phyloP scores from a whole-genome alignment of 2,329 filamentous ascomycete genomes.

The Penicillium sp. region DNA sequence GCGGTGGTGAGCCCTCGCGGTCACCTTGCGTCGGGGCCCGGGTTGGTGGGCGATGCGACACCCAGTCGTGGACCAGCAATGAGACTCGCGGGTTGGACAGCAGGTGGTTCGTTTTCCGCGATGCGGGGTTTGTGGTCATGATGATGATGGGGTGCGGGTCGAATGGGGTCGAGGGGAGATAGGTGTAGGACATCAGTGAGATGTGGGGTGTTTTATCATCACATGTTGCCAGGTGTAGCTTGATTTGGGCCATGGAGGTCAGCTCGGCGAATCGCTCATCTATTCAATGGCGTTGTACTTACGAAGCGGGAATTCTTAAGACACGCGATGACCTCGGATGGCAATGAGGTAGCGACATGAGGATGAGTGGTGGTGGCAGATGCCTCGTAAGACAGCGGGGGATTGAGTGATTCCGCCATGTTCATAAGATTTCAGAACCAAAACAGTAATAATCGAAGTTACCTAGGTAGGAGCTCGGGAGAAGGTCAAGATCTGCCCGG shows the following conservation, averaged over 20 bases:
- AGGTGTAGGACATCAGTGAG: slow-evolving; percentile 98
- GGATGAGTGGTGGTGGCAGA: slow-evolving; percentile 66
- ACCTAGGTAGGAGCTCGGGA: neutral
- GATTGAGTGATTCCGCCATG: slow-evolving; percentile 47
- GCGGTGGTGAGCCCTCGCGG: slow-evolving; percentile 55
- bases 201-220: slow-evolving; percentile 76
- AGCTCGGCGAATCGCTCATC: neutral
- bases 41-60: slow-evolving; percentile 80
- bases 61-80: slow-evolving; percentile 95
- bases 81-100: slow-evolving; percentile 77
- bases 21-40: slow-evolving; percentile 48
- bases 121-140: slow-evolving; percentile 77
- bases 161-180: slow-evolving; percentile 69
- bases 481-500: slow-evolving; percentile 5
- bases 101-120: slow-evolving; percentile 66
- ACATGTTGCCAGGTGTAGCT: slow-evolving; percentile 94
- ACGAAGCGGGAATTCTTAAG: slow-evolving; percentile 93
- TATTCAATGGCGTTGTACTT: slow-evolving; percentile 29
- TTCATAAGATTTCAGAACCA: neutral
- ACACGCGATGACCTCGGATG: slow-evolving; percentile 77
- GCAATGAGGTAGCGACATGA: slow-evolving; percentile 60
- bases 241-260: slow-evolving; percentile 4
- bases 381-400: slow-evolving; percentile 65
- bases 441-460: slow-evolving; percentile 5
- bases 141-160: slow-evolving; percentile 71